Percentiles rank a stretch among this genome's conserved stretches.
Evolutionary conservation across 106 monocot species (phyloP).

Genomic region (Platanthera zijinensis): DNA sequence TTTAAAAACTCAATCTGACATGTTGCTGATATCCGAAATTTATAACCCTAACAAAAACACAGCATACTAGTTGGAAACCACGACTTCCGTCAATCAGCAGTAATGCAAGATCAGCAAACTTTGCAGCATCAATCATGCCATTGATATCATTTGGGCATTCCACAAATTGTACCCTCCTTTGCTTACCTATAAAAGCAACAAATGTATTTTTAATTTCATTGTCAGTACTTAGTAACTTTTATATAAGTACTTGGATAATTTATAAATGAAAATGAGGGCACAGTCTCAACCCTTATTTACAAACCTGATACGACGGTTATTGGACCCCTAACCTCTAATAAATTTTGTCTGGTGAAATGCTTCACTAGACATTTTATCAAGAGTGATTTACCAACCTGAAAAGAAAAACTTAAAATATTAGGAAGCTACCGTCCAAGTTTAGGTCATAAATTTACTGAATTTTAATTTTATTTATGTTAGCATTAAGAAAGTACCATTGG

Average conservation of each 20-base stretch:
- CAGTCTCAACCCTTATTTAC: too few species aligned
- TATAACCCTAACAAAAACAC: background rate
- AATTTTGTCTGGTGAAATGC: slow-evolving; percentile 90
- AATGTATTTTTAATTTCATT: slow-evolving; percentile 8
- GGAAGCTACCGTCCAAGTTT: background rate
- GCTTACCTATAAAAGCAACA: slow-evolving; percentile 47
- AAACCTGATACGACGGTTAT: slow-evolving; percentile 93
- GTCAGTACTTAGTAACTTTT: background rate
- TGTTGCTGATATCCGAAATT: too few species aligned
- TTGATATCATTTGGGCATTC: slow-evolving; percentile 96
- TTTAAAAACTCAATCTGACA: too few species aligned
- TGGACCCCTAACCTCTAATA: slow-evolving; percentile 90
- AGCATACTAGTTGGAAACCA: slow-evolving; percentile 91
- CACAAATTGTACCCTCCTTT: slow-evolving; percentile 79
- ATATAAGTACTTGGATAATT: background rate
- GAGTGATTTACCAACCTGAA: slow-evolving; percentile 91
- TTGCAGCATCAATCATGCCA: slow-evolving; percentile 99
- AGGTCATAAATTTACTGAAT: background rate
- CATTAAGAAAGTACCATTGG: slow-evolving; percentile 39
- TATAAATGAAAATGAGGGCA: background rate
- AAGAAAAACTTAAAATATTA: slow-evolving; percentile 2
- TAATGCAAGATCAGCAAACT: slow-evolving; percentile 84
- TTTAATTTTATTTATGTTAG: background rate
- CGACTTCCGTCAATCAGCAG: slow-evolving; percentile 88
- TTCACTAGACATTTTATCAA: slow-evolving; percentile 87